Percentiles rank a stretch among this genome's conserved stretches.
phyloP scores from a whole-genome alignment of 2,329 filamentous ascomycete species.

The Neonectria sp. region DNA sequence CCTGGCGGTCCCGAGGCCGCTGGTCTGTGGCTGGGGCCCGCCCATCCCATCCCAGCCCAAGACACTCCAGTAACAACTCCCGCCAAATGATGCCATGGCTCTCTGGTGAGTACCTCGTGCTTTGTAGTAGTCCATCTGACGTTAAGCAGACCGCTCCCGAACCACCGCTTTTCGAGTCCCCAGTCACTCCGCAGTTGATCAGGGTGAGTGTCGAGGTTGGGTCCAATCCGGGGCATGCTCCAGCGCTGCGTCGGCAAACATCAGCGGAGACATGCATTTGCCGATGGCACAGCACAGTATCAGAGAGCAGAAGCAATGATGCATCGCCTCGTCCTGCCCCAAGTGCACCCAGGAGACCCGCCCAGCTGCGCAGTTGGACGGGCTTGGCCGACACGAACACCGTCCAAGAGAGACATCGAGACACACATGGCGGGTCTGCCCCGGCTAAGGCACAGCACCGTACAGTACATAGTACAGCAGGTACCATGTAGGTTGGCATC shows the following conservation, averaged over 20 bases:
- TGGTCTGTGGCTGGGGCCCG: conserved; percentile 4
- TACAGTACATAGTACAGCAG: not conserved
- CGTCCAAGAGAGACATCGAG: conserved; percentile 27
- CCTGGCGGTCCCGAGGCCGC: conserved; percentile 12
- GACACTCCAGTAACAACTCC: conserved; percentile 3
- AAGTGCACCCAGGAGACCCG: conserved; percentile 19
- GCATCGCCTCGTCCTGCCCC: conserved; percentile 21
- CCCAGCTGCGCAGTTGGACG: conserved; percentile 26
- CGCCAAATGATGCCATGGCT: conserved; percentile 10
- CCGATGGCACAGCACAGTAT: conserved; percentile 18
- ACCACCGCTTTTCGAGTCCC: not conserved
- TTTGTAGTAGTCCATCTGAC: not conserved
- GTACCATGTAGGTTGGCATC: conserved; percentile 22
- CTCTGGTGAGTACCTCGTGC: not conserved
- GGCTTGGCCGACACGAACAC: conserved; percentile 31
- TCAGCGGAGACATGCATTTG: conserved; percentile 15
- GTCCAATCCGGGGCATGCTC: not conserved
- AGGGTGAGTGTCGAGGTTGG: not conserved
- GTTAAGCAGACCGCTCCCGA: conserved; percentile 26
- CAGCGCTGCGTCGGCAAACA: conserved; percentile 4
- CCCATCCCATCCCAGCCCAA: not conserved
- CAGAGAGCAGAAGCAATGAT: conserved; percentile 10
- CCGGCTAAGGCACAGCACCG: not conserved
- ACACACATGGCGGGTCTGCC: conserved; percentile 23
- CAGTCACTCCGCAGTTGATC: not conserved